Evolutionary conservation across 192 early-diverging fungal species (phyloP).

Genomic region (Phlyctochytrium bullatum): DNA sequence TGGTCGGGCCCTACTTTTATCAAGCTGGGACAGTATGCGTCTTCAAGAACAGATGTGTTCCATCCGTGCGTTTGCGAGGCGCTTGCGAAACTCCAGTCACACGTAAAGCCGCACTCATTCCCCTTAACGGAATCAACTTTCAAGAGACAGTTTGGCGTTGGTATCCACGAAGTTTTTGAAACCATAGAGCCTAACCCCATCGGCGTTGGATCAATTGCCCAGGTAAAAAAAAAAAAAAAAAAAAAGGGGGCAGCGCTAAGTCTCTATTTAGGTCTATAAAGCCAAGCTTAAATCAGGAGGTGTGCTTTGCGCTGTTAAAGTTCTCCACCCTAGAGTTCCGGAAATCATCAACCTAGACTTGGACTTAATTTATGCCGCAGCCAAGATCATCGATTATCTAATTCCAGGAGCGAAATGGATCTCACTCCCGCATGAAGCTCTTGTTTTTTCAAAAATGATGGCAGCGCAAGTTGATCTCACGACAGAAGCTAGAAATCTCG

Average conservation of each 20-base stretch:
- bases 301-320: slow-evolving; percentile 86
- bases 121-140: slow-evolving; percentile 62
- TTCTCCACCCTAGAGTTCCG: slow-evolving; percentile 81
- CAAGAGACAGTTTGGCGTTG: slow-evolving; percentile 56
- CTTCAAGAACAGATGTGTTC: slow-evolving; percentile 86
- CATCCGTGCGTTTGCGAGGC: slow-evolving; percentile 68
- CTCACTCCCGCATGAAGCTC: slow-evolving; percentile 84
- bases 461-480: slow-evolving; percentile 80
- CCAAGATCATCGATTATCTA: slow-evolving; percentile 51
- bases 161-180: slow-evolving; percentile 74
- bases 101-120: slow-evolving; percentile 76
- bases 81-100: slow-evolving; percentile 78
- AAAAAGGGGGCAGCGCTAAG: not conserved
- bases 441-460: slow-evolving; percentile 91
- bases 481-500: slow-evolving; percentile 72
- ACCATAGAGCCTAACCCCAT: slow-evolving; percentile 72
- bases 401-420: slow-evolving; percentile 86
- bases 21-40: slow-evolving; percentile 90
- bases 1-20: slow-evolving; percentile 92
- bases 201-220: slow-evolving; percentile 94
- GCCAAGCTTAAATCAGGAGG: slow-evolving; percentile 34
- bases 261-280: slow-evolving; percentile 45
- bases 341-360: slow-evolving; percentile 74
- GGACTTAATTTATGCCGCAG: slow-evolving; percentile 73
- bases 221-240: too few relatives aligned